These are phyloP conservation scores for Stachybotrys chlorohalonatus DNA, from an alignment of 2,329 filamentous ascomycete species.

Conservation along the genomic window DNA sequence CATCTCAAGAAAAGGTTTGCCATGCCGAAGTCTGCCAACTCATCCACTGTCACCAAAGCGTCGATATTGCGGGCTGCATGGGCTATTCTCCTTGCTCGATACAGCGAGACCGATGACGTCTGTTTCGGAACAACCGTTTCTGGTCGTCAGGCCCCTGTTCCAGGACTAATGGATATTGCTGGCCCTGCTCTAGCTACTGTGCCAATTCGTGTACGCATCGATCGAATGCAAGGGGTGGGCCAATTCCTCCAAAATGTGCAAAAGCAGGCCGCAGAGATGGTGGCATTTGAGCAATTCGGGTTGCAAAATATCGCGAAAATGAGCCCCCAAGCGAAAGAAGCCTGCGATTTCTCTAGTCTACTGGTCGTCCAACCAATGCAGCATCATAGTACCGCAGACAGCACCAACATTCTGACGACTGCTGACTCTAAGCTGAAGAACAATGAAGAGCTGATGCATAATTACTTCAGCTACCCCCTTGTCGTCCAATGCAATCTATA, in stretches of 20 bases:
- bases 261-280: conserved; percentile 5
- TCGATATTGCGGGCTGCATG: not conserved
- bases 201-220: conserved; percentile 9
- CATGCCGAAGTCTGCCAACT: not conserved
- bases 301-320: conserved; percentile 5
- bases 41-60: not conserved
- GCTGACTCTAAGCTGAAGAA: not conserved
- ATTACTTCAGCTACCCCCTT: conserved; percentile 5
- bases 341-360: conserved; percentile 4
- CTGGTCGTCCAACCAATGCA: conserved; percentile 5
- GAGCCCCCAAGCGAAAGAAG: not conserved
- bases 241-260: conserved; percentile 30
- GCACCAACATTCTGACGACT: not conserved
- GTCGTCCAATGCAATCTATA: conserved; percentile 1
- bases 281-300: conserved; percentile 7
- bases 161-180: conserved; percentile 12
- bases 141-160: conserved; percentile 13
- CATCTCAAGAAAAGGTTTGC: not conserved
- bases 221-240: conserved; percentile 3
- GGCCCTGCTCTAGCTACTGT: conserved; percentile 18
- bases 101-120: conserved; percentile 1
- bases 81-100: not conserved
- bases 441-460: not conserved
- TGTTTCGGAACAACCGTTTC: conserved; percentile 13
- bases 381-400: not conserved